These are phyloP conservation scores for Mycogone perniciosa DNA, from an alignment of 2,329 filamentous ascomycete genomes.

Conservation along the genomic window DNA sequence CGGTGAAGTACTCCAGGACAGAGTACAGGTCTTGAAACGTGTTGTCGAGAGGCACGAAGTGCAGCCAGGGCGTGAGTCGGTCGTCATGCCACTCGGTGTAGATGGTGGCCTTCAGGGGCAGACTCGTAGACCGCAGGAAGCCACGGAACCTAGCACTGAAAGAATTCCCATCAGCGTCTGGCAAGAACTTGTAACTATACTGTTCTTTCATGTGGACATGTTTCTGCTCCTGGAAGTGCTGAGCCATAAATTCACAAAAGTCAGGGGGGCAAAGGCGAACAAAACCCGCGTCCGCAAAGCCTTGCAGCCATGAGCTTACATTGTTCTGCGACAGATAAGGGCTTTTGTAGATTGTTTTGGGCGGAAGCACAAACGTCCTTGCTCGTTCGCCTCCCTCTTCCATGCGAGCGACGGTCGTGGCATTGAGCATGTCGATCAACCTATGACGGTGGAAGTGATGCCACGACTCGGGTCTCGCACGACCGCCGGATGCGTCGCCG, in stretches of 20 bases:
- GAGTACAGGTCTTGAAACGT: constrained; percentile 60
- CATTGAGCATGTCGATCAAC: constrained; percentile 63
- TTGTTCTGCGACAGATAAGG: constrained; percentile 24
- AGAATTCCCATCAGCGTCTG: constrained; percentile 65
- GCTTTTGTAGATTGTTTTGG: constrained; percentile 36
- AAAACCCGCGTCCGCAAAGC: constrained; percentile 40
- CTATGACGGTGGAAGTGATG: constrained; percentile 65
- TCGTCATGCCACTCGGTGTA: constrained; percentile 72
- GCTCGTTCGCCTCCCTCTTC: constrained; percentile 36
- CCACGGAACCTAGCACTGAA: constrained; percentile 57
- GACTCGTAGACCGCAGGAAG: constrained; percentile 56
- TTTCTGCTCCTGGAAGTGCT: constrained; percentile 28
- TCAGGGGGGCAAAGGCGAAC: constrained; percentile 32
- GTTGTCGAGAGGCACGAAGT: constrained; percentile 68
- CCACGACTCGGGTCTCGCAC: constrained; percentile 51
- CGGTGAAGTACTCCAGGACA: constrained; percentile 60
- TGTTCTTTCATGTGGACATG: constrained; percentile 40
- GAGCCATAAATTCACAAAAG: constrained; percentile 34
- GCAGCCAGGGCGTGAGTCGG: constrained; percentile 61
- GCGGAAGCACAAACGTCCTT: constrained; percentile 45
- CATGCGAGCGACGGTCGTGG: constrained; percentile 45
- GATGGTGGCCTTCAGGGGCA: constrained; percentile 65
- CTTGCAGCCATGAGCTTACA: constrained; percentile 36
- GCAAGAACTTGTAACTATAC: constrained; percentile 57
- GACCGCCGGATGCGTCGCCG: constrained; percentile 57